Evolutionary conservation across 2,329 filamentous ascomycete species (phyloP).

Genomic region (Calycina herbarum): DNA sequence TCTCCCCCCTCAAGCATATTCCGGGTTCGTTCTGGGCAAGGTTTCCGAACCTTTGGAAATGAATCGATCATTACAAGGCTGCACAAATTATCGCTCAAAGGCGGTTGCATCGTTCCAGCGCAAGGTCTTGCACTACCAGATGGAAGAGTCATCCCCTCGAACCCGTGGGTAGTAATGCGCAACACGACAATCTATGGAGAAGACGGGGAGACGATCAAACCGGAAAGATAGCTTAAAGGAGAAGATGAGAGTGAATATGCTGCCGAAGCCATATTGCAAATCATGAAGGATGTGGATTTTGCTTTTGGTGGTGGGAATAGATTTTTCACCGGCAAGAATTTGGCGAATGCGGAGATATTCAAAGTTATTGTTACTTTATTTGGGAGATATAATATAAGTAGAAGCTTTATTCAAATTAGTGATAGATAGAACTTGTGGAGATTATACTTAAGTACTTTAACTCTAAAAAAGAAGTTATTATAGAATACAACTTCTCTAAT

Average conservation of each 20-base stretch:
- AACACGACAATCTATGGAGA: constrained; percentile 56
- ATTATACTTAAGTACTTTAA: too few relatives aligned
- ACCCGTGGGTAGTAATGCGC: constrained; percentile 49
- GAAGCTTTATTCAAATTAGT: not conserved
- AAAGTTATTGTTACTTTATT: constrained; percentile 52
- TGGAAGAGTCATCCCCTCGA: constrained; percentile 48
- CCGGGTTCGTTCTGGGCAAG: constrained; percentile 34
- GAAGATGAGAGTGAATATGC: constrained; percentile 38
- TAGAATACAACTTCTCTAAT: too few relatives aligned
- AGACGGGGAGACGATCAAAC: constrained; percentile 60
- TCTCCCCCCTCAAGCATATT: constrained; percentile 24
- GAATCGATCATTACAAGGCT: constrained; percentile 25
- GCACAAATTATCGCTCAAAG: constrained; percentile 22
- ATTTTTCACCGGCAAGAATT: constrained; percentile 44
- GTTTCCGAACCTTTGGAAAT: constrained; percentile 33
- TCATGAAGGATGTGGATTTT: constrained; percentile 43
- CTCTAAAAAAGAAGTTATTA: too few relatives aligned
- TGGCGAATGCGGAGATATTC: constrained; percentile 45
- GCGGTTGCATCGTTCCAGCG: constrained; percentile 43
- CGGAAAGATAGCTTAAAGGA: constrained; percentile 51
- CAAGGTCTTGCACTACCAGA: constrained; percentile 42
- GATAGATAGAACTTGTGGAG: not conserved
- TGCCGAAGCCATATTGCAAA: constrained; percentile 38
- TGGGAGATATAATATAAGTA: constrained; percentile 43
- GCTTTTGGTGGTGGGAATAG: constrained; percentile 46